A percentile compares a stretch with the other conserved stretches of the same genome.
phyloP scores from a whole-genome alignment of 2,329 filamentous ascomycete genomes.

The Bipolaris bicolor region DNA sequence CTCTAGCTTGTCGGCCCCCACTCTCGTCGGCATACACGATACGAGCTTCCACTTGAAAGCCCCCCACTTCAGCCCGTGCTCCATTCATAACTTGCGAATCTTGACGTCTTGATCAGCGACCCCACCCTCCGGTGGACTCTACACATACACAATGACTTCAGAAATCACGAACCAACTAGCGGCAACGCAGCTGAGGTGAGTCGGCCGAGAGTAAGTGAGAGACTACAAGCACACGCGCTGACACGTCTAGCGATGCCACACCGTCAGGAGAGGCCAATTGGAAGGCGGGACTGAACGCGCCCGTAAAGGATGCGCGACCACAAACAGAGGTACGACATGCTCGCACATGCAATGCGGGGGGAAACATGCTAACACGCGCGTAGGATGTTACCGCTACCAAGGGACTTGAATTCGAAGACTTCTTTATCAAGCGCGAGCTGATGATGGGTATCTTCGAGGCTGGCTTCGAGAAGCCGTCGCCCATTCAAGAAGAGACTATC shows the following conservation, averaged over 20 bases:
- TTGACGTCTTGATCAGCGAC: conserved; percentile 23
- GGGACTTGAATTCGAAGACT: conserved; percentile 96
- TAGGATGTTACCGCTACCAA: conserved; percentile 98
- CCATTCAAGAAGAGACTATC: conserved; percentile 99
- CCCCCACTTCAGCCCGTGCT: conserved; percentile 29
- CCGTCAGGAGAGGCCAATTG: conserved; percentile 66
- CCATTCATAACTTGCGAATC: conserved; percentile 14
- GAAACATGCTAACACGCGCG: conserved; percentile 19
- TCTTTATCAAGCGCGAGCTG: conserved; percentile 90
- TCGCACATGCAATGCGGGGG: neutral
- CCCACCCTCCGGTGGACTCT: conserved; percentile 35
- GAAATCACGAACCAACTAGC: conserved; percentile 64
- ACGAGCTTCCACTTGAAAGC: conserved; percentile 20
- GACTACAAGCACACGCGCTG: conserved; percentile 10
- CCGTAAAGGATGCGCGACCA: conserved; percentile 74
- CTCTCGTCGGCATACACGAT: conserved; percentile 15
- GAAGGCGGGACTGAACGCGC: conserved; percentile 75
- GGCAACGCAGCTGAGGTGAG: conserved; percentile 58
- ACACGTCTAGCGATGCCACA: conserved; percentile 52
- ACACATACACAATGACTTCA: conserved; percentile 52
- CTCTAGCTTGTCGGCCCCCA: conserved; percentile 22
- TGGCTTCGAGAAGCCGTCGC: conserved; percentile 97
- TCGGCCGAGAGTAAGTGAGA: conserved; percentile 10
- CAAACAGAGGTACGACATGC: conserved; percentile 73
- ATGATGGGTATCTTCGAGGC: conserved; percentile 99